Percentiles rank a stretch among this genome's conserved stretches.
Evolutionary conservation across 2,329 filamentous ascomycete species (phyloP).

Genomic region (Aspergillus bombycis): DNA sequence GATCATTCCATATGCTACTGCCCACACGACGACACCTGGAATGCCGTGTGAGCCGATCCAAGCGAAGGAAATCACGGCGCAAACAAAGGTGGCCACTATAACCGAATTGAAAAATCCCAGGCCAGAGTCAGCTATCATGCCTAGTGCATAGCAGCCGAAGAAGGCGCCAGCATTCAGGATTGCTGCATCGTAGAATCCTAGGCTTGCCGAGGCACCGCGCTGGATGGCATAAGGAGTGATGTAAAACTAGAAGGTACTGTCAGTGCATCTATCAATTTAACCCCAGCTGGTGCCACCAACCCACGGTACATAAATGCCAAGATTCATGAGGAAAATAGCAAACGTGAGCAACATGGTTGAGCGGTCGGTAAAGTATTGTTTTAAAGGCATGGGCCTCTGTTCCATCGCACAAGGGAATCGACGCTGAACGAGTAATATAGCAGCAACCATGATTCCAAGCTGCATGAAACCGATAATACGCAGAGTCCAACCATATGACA

Average conservation of each 20-base stretch:
- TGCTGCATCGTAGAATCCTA: constrained; percentile 11
- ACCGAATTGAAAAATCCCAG: constrained; percentile 1
- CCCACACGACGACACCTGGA: constrained; percentile 8
- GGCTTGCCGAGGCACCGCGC: not conserved
- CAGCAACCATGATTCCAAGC: constrained; percentile 7
- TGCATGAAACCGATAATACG: not conserved
- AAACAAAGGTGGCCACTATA: not conserved
- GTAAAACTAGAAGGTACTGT: not conserved
- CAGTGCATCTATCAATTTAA: not conserved
- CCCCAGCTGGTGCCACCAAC: not conserved
- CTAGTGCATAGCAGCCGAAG: constrained; percentile 1
- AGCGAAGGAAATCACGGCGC: constrained; percentile 5
- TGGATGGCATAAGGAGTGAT: constrained; percentile 6
- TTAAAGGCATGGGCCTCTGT: not conserved
- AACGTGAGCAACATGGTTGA: constrained; percentile 1
- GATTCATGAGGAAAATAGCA: constrained; percentile 2
- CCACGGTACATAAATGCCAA: constrained; percentile 4
- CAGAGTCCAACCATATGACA: no score
- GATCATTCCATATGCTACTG: constrained; percentile 11
- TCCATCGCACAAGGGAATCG: not conserved
- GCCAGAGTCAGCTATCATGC: not conserved
- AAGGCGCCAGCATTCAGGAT: constrained; percentile 14
- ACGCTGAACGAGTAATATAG: constrained; percentile 5
- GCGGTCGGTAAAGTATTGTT: constrained; percentile 12
- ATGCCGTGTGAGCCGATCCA: constrained; percentile 1